Evolutionary conservation across 176 grass and related monocot species (phyloP), one percentile per base, ranked within the genome.

Genomic region (Carex kokanica): DNA sequence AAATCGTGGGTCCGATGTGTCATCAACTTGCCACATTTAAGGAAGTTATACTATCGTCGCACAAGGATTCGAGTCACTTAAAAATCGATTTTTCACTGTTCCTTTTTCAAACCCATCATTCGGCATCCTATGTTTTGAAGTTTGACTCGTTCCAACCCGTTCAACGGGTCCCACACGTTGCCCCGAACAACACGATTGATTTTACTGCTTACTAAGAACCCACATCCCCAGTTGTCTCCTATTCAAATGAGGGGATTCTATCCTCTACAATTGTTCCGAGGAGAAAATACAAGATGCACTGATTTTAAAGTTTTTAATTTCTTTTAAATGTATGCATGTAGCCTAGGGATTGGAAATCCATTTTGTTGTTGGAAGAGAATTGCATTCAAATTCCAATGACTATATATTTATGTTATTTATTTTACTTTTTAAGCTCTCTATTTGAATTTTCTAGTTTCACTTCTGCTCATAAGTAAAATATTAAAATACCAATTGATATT

Each of bases 111-210:
- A 71, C 17, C 16, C 17, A 8, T 34, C 36, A 43, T 18, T 16
- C 16, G 36, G 36, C 36, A 78, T 78, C 73, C 73, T 56, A 78
- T 78, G 49, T 78, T 56, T 18, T 25, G 3, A 8, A n/a, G n/a
- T 74, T 74, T 78, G 73, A 34, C 73, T 78, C 73, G 25, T 78
- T 78, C 51, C 73, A 78, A 56, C 14, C 73, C 8, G 0, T 31
- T 54, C 45, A 78, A 78, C 73, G 12, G 73, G 27, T 25, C 73
- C 73, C 24, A 78, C 73, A 5, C 21, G 1, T 47, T n/a, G n/a
- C 13, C 29, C 17, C 16, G 65, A 38, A 18, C 49, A 78, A 78
- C 32, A 32, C 5, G 47, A 78, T 51, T 51, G 17, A 17, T 56
- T 77, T 77, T 49, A 77, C 73, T 32, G 49, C 49, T 51, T 77